Conservation (phyloP, 78 protist species). For the Dictyostelium citrinum region DNA sequence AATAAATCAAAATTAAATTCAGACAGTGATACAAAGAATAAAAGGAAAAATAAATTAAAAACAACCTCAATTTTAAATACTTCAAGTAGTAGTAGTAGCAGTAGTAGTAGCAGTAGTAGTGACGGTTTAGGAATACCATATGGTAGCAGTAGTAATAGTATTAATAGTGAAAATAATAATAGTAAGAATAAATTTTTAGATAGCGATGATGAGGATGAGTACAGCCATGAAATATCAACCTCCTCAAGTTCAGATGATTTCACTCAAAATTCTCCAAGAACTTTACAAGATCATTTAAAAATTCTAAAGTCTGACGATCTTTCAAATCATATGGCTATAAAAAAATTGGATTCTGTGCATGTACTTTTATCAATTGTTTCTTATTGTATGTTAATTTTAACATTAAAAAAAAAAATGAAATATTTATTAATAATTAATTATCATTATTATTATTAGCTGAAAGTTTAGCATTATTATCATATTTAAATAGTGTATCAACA, state of each 20-base stretch:
- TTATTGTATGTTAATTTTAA: slow-evolving; percentile 5
- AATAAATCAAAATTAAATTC: background rate
- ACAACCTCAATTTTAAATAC: background rate
- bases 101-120: slow-evolving; percentile 11
- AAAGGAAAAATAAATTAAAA: background rate
- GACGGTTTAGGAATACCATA: background rate
- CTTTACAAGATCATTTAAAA: slow-evolving; percentile 32
- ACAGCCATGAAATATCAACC: slow-evolving; percentile 45
- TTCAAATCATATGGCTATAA: slow-evolving; percentile 1
- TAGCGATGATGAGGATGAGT: background rate
- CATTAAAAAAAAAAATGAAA: background rate
- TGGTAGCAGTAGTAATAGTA: slow-evolving; percentile 2
- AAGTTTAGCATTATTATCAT: slow-evolving; percentile 11
- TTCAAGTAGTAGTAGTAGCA: background rate
- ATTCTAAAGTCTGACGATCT: slow-evolving; percentile 13
- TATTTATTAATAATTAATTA: background rate
- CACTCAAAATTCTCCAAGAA: slow-evolving; percentile 30
- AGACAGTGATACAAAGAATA: background rate
- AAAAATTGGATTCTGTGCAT: slow-evolving; percentile 15
- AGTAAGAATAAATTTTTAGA: background rate
- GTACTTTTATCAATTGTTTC: slow-evolving; percentile 32
- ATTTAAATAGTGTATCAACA: background rate
- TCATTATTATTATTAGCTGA: slow-evolving; percentile 11
- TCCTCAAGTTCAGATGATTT: background rate
- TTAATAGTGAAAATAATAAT: background rate